phyloP scores from a whole-genome alignment of 2,329 filamentous ascomycete species.

The Penicillium occitanis region DNA sequence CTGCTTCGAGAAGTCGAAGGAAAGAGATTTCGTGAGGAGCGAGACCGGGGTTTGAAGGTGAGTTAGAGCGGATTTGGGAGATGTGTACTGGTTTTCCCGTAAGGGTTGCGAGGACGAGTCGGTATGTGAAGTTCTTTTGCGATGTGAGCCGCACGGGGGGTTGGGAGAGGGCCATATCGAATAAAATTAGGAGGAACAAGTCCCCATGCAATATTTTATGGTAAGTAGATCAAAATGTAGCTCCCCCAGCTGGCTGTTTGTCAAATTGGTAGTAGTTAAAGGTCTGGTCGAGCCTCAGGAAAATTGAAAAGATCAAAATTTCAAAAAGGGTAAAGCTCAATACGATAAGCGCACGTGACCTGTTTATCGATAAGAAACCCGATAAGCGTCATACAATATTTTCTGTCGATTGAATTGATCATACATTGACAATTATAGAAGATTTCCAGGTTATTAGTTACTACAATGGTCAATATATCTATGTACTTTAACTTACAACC shows the following conservation, averaged over 20 bases:
- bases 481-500: not conserved
- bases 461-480: not conserved
- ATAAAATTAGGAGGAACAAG: not conserved
- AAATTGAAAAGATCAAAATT: constrained; percentile 14
- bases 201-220: not conserved
- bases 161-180: constrained; percentile 8
- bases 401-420: not conserved
- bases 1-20: constrained; percentile 84
- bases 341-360: constrained; percentile 14
- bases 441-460: not conserved
- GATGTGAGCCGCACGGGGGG: constrained; percentile 72
- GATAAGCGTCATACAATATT: not conserved
- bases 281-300: not conserved
- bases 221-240: not conserved
- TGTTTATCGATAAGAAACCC: constrained; percentile 1
- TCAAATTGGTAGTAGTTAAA: not conserved
- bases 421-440: not conserved
- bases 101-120: constrained; percentile 85
- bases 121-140: constrained; percentile 77
- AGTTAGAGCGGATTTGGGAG: constrained; percentile 86
- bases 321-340: constrained; percentile 1
- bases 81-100: constrained; percentile 88
- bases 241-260: not conserved
- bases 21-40: constrained; percentile 93
- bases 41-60: constrained; percentile 82